Evolutionary conservation across 2,329 filamentous ascomycete genomes (phyloP).

Genomic region (Salinomyces thailandicus): DNA sequence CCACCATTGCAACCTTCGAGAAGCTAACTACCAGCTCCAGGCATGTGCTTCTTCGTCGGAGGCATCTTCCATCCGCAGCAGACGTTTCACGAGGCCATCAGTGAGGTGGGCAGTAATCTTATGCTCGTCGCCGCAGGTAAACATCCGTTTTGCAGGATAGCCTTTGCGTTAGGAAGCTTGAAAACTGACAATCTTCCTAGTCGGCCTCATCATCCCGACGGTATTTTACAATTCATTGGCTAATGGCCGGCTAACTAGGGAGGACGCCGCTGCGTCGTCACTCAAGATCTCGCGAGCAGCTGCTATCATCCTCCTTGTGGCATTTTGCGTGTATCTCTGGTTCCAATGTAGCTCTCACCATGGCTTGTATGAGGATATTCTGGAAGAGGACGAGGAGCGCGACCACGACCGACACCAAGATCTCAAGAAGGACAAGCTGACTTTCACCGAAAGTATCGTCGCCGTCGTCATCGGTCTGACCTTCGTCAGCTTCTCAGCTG

Average conservation of each 20-base stretch:
- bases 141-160: too few species aligned
- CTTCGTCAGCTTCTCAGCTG: conserved; percentile 62
- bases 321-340: conserved; percentile 52
- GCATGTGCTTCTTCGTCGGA: conserved; percentile 65
- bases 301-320: conserved; percentile 58
- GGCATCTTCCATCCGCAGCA: conserved; percentile 59
- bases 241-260: conserved; percentile 17
- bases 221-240: conserved; percentile 39
- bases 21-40: conserved; percentile 9
- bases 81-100: conserved; percentile 63
- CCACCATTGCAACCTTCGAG: neutral
- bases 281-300: conserved; percentile 60
- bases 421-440: conserved; percentile 55
- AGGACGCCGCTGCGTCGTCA: conserved; percentile 42
- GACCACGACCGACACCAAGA: conserved; percentile 56
- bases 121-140: conserved; percentile 59
- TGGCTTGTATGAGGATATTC: conserved; percentile 64
- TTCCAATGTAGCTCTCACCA: conserved; percentile 71
- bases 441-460: conserved; percentile 59
- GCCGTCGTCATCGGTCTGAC: conserved; percentile 55
- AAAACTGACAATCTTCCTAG: conserved; percentile 12
- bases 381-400: conserved; percentile 58
- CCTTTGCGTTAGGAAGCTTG: too few species aligned
- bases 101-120: conserved; percentile 67
- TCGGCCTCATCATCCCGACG: conserved; percentile 39